phyloP scores from a whole-genome alignment of 495 filamentous ascomycete genomes.

The Pyrenula massariospora region DNA sequence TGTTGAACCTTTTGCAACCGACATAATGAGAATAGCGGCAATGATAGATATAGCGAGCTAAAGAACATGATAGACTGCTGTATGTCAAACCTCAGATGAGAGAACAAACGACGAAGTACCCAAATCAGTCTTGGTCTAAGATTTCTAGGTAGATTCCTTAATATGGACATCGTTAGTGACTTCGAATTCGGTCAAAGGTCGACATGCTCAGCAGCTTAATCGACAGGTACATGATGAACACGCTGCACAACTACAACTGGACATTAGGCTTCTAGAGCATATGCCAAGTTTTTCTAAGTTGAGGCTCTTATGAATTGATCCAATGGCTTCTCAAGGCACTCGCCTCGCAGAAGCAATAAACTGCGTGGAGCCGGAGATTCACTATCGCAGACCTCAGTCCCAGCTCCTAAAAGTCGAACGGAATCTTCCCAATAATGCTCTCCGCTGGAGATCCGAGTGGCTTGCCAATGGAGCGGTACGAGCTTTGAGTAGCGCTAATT shows the following conservation, averaged over 20 bases:
- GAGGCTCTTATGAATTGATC: neutral
- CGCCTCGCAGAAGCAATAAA: neutral
- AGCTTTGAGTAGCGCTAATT: too few species aligned
- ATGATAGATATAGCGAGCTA: neutral
- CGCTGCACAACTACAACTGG: neutral
- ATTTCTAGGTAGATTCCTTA: neutral
- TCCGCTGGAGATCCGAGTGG: too few species aligned
- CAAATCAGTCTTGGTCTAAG: too few species aligned
- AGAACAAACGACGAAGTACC: too few species aligned
- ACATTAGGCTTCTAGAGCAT: neutral
- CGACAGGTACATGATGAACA: neutral
- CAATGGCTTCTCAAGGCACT: neutral
- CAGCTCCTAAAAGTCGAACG: too few species aligned
- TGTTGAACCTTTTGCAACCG: neutral
- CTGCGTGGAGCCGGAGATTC: neutral
- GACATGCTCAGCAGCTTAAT: neutral
- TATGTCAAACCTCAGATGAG: too few species aligned
- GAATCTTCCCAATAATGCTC: too few species aligned
- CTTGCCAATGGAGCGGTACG: too few species aligned
- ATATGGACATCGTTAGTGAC: neutral
- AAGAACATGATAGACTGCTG: neutral
- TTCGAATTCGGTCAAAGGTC: neutral
- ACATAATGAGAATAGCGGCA: neutral
- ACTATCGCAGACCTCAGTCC: neutral
- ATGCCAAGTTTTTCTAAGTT: neutral